phyloP scores from a whole-genome alignment of 2,329 filamentous ascomycete genomes.

The Xylariaceae sp. region DNA sequence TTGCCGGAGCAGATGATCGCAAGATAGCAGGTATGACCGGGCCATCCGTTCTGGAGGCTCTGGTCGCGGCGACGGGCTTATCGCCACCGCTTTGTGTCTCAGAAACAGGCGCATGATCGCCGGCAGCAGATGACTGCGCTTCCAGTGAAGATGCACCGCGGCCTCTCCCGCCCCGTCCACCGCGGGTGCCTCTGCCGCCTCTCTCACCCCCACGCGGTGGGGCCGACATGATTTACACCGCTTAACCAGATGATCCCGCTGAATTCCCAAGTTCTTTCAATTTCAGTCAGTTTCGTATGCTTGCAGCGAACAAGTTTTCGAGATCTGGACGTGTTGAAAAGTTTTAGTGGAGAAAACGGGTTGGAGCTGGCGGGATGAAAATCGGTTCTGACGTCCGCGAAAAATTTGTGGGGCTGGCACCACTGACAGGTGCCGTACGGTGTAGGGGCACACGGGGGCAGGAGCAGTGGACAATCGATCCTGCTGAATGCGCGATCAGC shows the following conservation, averaged over 20 bases:
- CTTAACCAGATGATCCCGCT: background rate
- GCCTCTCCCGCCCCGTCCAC: constrained; percentile 21
- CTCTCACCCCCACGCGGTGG: constrained; percentile 20
- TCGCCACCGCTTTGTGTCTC: constrained; percentile 4
- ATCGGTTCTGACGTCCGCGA: background rate
- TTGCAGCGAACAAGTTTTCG: background rate
- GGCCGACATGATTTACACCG: constrained; percentile 24
- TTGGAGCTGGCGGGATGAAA: background rate
- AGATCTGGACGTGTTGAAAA: constrained; percentile 21
- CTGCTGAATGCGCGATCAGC: too few relatives aligned
- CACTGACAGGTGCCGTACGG: too few relatives aligned
- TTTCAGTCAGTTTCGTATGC: background rate
- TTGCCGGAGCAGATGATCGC: constrained; percentile 30
- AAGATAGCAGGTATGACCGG: constrained; percentile 13
- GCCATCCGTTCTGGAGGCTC: constrained; percentile 8
- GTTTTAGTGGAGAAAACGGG: constrained; percentile 27
- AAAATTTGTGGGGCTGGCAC: too few relatives aligned
- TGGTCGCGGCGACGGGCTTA: constrained; percentile 8
- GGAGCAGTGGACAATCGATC: too few relatives aligned
- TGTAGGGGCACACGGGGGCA: too few relatives aligned
- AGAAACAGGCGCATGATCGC: constrained; percentile 10
- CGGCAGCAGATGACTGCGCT: constrained; percentile 9
- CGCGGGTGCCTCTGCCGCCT: constrained; percentile 20
- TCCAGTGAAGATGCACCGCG: constrained; percentile 17
- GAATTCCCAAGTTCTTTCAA: background rate